Conservation (phyloP, 148 eudicot species). For the Nyssa sinensis region DNA sequence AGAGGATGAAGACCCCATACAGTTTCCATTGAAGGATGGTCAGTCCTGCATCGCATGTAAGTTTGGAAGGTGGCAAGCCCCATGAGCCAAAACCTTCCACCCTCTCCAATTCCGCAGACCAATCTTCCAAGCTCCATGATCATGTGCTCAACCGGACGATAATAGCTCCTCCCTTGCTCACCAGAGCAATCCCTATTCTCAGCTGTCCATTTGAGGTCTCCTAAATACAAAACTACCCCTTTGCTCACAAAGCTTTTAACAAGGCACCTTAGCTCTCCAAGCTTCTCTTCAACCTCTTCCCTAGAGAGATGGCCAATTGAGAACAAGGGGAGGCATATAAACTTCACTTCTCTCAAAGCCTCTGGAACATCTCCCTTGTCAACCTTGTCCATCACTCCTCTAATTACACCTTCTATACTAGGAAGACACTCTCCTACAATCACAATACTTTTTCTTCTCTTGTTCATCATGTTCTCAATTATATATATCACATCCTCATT, state of each 20-base stretch:
- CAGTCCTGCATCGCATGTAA: constrained; percentile 60
- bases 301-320: constrained; percentile 41
- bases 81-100: constrained; percentile 59
- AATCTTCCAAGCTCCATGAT: constrained; percentile 67
- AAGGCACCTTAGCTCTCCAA: constrained; percentile 45
- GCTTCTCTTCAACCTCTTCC: constrained; percentile 58
- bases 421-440: constrained; percentile 66
- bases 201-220: constrained; percentile 72
- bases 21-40: constrained; percentile 55
- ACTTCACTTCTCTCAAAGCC: constrained; percentile 47
- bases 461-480: constrained; percentile 45
- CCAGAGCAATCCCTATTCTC: constrained; percentile 42
- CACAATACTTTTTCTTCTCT: constrained; percentile 44
- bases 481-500: constrained; percentile 54
- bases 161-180: constrained; percentile 33
- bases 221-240: constrained; percentile 70
- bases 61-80: constrained; percentile 80
- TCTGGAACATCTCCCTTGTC: constrained; percentile 63
- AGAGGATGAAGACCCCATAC: constrained; percentile 74
- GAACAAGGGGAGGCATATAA: constrained; percentile 47
- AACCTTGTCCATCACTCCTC: constrained; percentile 48
- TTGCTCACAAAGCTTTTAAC: constrained; percentile 49
- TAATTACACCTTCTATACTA: constrained; percentile 48
- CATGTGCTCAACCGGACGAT: constrained; percentile 77
- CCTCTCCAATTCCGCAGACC: constrained; percentile 34